Evolutionary conservation across 2,329 filamentous ascomycete species (phyloP).

Genomic region (Aspergillus ruber): DNA sequence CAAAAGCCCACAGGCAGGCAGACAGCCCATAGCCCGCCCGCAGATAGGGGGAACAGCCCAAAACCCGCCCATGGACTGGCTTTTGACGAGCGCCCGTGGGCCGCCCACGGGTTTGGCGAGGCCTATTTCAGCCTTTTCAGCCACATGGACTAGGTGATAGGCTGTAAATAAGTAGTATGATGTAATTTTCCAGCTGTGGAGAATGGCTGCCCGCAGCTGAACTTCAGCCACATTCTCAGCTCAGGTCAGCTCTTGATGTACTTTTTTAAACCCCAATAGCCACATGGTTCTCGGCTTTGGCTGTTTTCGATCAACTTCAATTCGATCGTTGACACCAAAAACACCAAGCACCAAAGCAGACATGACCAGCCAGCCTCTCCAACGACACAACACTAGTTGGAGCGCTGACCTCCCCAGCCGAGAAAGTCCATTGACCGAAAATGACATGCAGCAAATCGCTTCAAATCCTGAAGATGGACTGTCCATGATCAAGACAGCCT

Average conservation of each 20-base stretch:
- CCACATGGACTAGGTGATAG: too few relatives aligned
- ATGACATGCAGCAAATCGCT: neutral
- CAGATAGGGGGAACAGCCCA: too few relatives aligned
- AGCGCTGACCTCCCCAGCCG: neutral
- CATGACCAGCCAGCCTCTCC: neutral
- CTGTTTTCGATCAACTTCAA: neutral
- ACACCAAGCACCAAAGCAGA: neutral
- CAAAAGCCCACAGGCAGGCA: too few relatives aligned
- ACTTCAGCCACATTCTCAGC: neutral
- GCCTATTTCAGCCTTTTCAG: too few relatives aligned
- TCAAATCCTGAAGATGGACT: neutral
- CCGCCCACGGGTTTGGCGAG: too few relatives aligned
- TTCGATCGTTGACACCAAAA: neutral
- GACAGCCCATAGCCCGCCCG: too few relatives aligned
- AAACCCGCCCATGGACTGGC: too few relatives aligned
- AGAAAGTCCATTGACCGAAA: neutral
- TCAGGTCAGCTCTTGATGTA: neutral
- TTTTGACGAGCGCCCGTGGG: too few relatives aligned
- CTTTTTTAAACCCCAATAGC: neutral
- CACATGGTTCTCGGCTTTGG: neutral
- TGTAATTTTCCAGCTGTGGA: neutral
- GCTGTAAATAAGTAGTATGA: too few relatives aligned
- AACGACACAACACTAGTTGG: neutral
- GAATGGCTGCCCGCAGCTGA: neutral
- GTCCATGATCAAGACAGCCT: neutral